These are phyloP conservation scores for Candida verbasci DNA, from an alignment of 805 yeast species.

Conservation along the genomic window DNA sequence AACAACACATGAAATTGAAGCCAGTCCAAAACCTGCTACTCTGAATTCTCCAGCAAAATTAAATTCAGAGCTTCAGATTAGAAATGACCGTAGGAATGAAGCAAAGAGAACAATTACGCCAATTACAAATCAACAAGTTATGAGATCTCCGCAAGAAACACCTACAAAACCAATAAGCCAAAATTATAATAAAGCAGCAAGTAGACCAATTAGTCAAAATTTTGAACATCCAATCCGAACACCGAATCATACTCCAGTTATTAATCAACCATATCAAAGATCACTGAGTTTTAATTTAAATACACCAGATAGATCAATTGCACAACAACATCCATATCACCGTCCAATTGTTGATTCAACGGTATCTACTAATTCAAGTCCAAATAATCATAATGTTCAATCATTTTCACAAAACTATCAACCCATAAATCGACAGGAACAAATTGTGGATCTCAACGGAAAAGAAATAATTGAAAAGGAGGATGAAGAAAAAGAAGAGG, in stretches of 20 bases:
- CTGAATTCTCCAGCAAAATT: not conserved
- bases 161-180: no score
- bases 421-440: not conserved
- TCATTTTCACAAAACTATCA: not conserved
- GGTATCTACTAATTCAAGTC: not conserved
- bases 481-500: conserved; percentile 4
- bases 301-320: not conserved
- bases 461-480: conserved; percentile 7
- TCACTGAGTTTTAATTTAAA: no score
- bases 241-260: conserved; percentile 1
- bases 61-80: no score
- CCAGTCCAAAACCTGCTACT: no score
- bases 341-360: not conserved
- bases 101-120: no score
- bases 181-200: no score
- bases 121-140: no score
- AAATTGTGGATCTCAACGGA: not conserved
- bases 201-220: no score
- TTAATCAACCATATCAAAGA: no score
- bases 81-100: no score
- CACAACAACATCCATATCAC: not conserved
- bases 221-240: not conserved
- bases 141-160: no score
- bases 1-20: not conserved
- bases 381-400: not conserved